Conservation (phyloP, 225 moss, liverwort and hornwort genomes). For the Thuidium tamariscinum region DNA sequence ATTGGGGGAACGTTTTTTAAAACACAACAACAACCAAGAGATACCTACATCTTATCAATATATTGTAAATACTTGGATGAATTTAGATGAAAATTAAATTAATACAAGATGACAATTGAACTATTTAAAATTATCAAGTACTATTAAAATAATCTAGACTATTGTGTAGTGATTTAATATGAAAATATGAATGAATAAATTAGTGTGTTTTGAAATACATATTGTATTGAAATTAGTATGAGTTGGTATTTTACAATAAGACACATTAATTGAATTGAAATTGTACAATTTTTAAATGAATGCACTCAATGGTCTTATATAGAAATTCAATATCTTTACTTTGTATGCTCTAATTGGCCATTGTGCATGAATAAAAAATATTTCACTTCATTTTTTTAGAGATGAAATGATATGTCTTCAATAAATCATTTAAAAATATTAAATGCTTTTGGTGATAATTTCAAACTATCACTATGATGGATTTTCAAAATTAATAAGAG, state of each 20-base stretch:
- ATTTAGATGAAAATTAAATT: not conserved
- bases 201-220: not conserved
- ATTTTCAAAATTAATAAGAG: not conserved
- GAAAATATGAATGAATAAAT: not conserved
- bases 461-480: not conserved
- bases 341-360: too few species aligned
- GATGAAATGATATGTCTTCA: too few species aligned
- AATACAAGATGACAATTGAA: not conserved
- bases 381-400: too few species aligned
- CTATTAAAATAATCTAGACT: not conserved
- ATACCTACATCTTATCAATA: too few species aligned
- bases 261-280: not conserved
- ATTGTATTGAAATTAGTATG: not conserved
- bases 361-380: too few species aligned
- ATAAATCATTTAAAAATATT: not conserved
- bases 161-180: not conserved
- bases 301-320: accelerated
- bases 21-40: too few species aligned
- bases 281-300: not conserved
- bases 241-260: not conserved
- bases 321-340: not conserved
- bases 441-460: not conserved
- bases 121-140: not conserved
- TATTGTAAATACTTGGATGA: not conserved
- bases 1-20: too few species aligned